Evolutionary conservation across 495 filamentous ascomycete species (phyloP).

Genomic region (Aspergillus indologenus): DNA sequence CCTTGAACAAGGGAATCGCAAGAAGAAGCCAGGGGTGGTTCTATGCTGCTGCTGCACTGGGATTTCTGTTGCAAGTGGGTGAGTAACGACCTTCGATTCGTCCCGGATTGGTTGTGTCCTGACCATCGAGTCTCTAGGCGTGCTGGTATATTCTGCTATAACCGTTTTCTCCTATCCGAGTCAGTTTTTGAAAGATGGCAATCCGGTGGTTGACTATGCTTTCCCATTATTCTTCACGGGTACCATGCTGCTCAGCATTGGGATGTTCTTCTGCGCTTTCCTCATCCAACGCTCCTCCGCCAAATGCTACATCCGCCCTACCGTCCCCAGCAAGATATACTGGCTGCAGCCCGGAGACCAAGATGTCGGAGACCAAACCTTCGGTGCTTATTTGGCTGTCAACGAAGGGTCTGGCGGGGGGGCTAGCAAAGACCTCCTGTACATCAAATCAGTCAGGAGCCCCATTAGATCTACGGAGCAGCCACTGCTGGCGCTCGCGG

Average conservation of each 20-base stretch:
- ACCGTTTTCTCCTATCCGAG: conserved; percentile 33
- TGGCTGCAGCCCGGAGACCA: conserved; percentile 46
- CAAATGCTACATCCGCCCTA: conserved; percentile 27
- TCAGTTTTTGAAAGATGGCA: conserved; percentile 30
- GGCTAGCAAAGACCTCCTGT: conserved; percentile 21
- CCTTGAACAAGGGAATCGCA: conserved; percentile 46
- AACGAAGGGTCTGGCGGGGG: conserved; percentile 22
- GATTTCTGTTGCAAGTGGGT: conserved; percentile 34
- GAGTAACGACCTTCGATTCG: neutral
- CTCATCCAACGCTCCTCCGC: conserved; percentile 38
- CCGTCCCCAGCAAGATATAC: conserved; percentile 36
- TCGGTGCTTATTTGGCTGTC: conserved; percentile 35
- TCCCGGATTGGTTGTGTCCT: neutral
- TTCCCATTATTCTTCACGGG: conserved; percentile 40
- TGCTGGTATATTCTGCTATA: conserved; percentile 30
- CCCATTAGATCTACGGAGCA: conserved; percentile 3
- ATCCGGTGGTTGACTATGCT: conserved; percentile 33
- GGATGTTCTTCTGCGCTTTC: conserved; percentile 44
- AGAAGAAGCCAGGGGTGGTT: conserved; percentile 32
- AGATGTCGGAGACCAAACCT: conserved; percentile 39
- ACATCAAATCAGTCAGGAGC: conserved; percentile 36
- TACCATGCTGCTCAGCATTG: conserved; percentile 31
- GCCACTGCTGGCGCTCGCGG: conserved; percentile 17
- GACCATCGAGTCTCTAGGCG: conserved; percentile 16
- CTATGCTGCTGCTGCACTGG: conserved; percentile 31